phyloP scores from a whole-genome alignment of 495 filamentous ascomycete genomes.

The Annulohypoxylon moriforme region DNA sequence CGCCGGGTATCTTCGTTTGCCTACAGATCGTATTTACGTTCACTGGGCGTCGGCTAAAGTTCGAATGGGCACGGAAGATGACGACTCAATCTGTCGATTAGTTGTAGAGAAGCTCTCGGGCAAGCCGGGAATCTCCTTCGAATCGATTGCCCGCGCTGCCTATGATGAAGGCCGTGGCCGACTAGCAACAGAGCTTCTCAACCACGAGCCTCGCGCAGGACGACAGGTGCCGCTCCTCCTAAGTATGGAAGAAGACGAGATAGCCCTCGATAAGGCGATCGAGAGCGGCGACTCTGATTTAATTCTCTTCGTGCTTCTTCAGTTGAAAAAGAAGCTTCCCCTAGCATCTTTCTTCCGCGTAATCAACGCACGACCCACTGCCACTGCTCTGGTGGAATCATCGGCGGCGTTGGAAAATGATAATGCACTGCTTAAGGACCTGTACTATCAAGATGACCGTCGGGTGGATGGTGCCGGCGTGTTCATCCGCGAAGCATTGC shows the following conservation, averaged over 20 bases:
- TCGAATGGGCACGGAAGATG: constrained; percentile 81
- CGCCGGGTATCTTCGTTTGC: constrained; percentile 87
- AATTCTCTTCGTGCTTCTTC: constrained; percentile 86
- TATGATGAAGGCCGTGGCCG: constrained; percentile 92
- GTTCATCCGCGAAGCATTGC: constrained; percentile 82
- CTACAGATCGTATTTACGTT: constrained; percentile 90
- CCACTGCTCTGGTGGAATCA: constrained; percentile 89
- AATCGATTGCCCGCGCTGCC: constrained; percentile 91
- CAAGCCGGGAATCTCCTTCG: constrained; percentile 93
- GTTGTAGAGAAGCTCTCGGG: constrained; percentile 88
- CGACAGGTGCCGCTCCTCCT: constrained; percentile 95
- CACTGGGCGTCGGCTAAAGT: constrained; percentile 98
- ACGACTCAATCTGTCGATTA: constrained; percentile 85
- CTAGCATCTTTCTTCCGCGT: constrained; percentile 92
- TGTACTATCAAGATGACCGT: constrained; percentile 98
- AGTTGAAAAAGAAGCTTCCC: constrained; percentile 90
- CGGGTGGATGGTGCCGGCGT: constrained; percentile 89
- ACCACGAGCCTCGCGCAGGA: constrained; percentile 92
- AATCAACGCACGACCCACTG: constrained; percentile 86
- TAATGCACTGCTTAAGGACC: constrained; percentile 86
- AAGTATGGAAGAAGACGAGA: constrained; percentile 94
- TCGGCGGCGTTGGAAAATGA: constrained; percentile 76
- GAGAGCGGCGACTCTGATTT: constrained; percentile 95
- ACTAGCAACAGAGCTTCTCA: constrained; percentile 88
- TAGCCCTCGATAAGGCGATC: constrained; percentile 96